Evolutionary conservation across 202 grass and related monocot species (phyloP).

Genomic region (Panicum virgatum): DNA sequence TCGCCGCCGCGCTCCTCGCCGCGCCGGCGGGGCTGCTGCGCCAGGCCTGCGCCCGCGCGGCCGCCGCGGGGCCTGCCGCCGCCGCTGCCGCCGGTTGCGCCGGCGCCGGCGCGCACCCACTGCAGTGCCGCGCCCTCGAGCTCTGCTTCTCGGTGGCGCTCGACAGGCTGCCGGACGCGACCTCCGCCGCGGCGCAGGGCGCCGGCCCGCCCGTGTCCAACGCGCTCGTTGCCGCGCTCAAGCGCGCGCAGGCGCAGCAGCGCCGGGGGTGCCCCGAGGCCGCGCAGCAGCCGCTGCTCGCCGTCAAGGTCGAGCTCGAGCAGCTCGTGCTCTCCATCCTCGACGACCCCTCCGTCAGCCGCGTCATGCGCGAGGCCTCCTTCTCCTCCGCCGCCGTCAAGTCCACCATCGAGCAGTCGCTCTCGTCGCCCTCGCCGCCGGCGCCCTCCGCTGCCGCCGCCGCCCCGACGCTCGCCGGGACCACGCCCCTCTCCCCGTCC

Average conservation of each 20-base stretch:
- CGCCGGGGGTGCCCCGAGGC: conserved; percentile 71
- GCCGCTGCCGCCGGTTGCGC: neutral
- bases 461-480: neutral
- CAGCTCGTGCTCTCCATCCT: conserved; percentile 92
- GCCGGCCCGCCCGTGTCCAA: conserved; percentile 67
- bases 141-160: conserved; percentile 95
- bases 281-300: conserved; percentile 77
- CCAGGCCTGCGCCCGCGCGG: conserved; percentile 54
- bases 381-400: conserved; percentile 82
- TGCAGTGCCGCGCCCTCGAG: conserved; percentile 85
- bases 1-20: conserved; percentile 72
- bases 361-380: conserved; percentile 98
- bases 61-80: neutral
- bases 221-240: conserved; percentile 83
- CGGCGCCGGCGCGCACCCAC: conserved; percentile 49
- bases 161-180: conserved; percentile 67
- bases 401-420: conserved; percentile 73
- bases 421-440: conserved; percentile 53
- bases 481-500: neutral
- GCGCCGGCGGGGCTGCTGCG: conserved; percentile 64
- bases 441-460: conserved; percentile 25
- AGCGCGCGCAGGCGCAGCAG: conserved; percentile 95
- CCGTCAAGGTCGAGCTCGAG: conserved; percentile 90
- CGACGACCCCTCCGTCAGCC: conserved; percentile 89
- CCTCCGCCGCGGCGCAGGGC: conserved; percentile 7